Base-by-base conservation (phyloP, 1,284 basidiomycete genomes). In the Cystobasidium slooffiae region DNA sequence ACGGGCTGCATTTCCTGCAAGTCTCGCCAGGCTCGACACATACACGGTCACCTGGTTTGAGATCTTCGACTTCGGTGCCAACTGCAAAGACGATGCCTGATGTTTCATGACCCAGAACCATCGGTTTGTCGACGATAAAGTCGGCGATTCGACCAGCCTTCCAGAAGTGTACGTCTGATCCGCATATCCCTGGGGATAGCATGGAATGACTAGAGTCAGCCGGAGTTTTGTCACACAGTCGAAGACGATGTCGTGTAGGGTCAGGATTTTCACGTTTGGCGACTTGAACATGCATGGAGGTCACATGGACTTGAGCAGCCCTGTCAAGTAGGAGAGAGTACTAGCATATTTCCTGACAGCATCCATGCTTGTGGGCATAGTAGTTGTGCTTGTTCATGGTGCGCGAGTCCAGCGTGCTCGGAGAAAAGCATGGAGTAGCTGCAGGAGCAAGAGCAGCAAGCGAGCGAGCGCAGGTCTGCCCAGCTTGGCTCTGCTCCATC, bases 111-210 rank as follows among this genome's bases (percentile, higher is more conserved):
- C 87, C 88, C 31, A 88, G 84, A 20, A 88, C 82, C 86, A 68
- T 76, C 51, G 58, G 67, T 20, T 44, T 61, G 44, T 18, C 4
- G 55, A 78, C 78, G 59, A 82, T 67, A 14, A 77, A 79, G 72
- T 77, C 75, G 55, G 78, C 91, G 76, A 92, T 92, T 7, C 47
- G 87, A 68, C 93, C 69, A 44, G 59, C 55, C 51, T 87, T 86
- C 66, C 92, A 84, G 83, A 90, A 91, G 82, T 94, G 89, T 31
- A 91, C 91, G 86, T 95, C 93, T 56, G 49, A 68, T 24, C 37
- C 44, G 47, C 93, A 95, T 76, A 94, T 92, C 68, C 92, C 92
- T 31, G 93, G 20, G 31, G n/a, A 18, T 46, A 8, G 16, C n/a
- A 3, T 14, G 8, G 46, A 8, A 24, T 47, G 44, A 12, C 16